A percentile compares a stretch with the other conserved stretches of the same genome.
Conservation (phyloP, 768 basidiomycete genomes). For the Boletus rubroflammeus region DNA sequence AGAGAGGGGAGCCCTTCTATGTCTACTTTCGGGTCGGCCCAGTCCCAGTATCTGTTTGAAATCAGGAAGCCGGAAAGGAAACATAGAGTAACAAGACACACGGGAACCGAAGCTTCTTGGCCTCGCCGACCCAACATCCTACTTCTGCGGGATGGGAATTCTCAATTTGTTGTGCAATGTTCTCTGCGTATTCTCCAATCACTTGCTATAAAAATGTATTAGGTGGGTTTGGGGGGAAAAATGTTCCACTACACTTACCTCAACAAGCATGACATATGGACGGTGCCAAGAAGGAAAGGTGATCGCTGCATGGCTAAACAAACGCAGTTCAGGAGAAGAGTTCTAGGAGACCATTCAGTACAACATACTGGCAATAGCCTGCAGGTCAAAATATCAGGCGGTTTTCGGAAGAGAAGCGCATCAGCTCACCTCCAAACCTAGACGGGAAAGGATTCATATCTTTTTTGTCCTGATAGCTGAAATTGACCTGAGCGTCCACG, state of each 20-base stretch:
- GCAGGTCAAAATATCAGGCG: neutral
- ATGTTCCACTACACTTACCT: constrained; percentile 7
- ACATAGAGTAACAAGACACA: constrained; percentile 4
- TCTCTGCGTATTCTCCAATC: constrained; percentile 24
- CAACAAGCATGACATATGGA: constrained; percentile 28
- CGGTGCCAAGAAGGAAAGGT: constrained; percentile 28
- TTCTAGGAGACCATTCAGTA: neutral
- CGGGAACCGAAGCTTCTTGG: constrained; percentile 29
- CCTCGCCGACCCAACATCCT: constrained; percentile 18
- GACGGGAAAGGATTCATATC: constrained; percentile 25
- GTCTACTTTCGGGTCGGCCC: constrained; percentile 22
- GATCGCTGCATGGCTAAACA: constrained; percentile 18
- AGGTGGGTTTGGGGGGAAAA: neutral
- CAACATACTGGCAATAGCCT: constrained; percentile 29
- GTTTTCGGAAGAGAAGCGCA: neutral
- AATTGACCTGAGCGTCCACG: constrained; percentile 14
- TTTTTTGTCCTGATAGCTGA: constrained; percentile 19
- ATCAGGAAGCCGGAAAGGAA: neutral
- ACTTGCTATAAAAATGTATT: constrained; percentile 20
- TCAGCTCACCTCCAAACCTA: constrained; percentile 24
- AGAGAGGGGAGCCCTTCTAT: constrained; percentile 21
- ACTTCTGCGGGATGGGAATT: constrained; percentile 14
- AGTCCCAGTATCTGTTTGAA: constrained; percentile 27
- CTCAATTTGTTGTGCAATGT: constrained; percentile 26
- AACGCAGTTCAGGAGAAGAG: neutral